phyloP scores from a whole-genome alignment of 768 basidiomycete species.

The Phlebiopsis flavidoalba region DNA sequence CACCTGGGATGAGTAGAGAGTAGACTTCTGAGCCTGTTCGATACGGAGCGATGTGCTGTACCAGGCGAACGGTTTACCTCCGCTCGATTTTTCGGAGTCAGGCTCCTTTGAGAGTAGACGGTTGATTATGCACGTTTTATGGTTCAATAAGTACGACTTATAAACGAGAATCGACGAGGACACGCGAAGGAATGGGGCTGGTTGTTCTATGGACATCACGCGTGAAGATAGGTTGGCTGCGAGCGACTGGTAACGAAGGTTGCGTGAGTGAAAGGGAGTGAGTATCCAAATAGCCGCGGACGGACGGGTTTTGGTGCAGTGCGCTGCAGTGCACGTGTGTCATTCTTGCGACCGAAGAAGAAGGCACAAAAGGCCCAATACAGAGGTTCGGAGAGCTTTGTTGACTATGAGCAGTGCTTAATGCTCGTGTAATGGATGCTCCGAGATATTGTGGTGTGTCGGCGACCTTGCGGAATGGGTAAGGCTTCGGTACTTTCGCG shows the following conservation, averaged over 20 bases:
- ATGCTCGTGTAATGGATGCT: conserved; percentile 10
- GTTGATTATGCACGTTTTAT: conserved; percentile 9
- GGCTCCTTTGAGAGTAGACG: background rate
- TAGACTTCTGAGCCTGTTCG: conserved; percentile 29
- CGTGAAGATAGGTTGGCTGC: conserved; percentile 11
- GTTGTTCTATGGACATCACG: conserved; percentile 30
- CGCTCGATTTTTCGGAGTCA: conserved; percentile 14
- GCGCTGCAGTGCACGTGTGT: conserved; percentile 26
- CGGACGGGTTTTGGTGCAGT: conserved; percentile 24
- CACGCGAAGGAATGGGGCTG: conserved; percentile 12
- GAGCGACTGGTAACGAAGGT: conserved; percentile 10
- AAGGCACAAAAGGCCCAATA: conserved; percentile 31
- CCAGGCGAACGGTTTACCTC: conserved; percentile 36
- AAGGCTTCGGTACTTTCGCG: conserved; percentile 28
- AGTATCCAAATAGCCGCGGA: conserved; percentile 40
- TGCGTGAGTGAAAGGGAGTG: conserved; percentile 20
- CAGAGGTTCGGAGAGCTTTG: conserved; percentile 16
- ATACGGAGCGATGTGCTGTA: conserved; percentile 37
- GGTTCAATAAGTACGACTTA: conserved; percentile 18
- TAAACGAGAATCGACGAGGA: conserved; percentile 33
- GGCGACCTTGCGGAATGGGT: conserved; percentile 14
- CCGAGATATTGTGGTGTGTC: background rate
- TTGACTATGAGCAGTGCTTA: conserved; percentile 17
- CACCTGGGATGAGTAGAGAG: conserved; percentile 53
- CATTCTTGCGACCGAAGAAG: conserved; percentile 32